Evolutionary conservation across 169 alveolate species (phyloP), one percentile per base, ranked within the genome.

Genomic region (Plasmodium gonderi): DNA sequence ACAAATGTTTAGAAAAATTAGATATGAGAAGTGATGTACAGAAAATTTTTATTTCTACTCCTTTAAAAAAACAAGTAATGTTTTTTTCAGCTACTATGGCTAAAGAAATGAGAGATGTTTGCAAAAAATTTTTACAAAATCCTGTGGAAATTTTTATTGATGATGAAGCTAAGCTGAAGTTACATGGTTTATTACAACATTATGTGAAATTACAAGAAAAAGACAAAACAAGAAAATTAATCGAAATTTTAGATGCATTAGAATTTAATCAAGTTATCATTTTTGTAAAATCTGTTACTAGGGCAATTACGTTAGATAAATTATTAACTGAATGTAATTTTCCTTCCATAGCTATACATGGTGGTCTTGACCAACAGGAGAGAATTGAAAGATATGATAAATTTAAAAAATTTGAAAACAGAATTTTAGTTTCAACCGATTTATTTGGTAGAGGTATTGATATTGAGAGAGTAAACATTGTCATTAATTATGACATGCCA

Each of bases 361-460:
- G 99, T 44, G 99, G 98, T 74, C 82, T 95, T 29, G 96, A 94
- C 33, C 97, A 94, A 79, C 90, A 94, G 79, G 96, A 94, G 96
- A 98, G 99, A 91, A 98, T 98, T 92, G 96, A 96, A 75, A 95
- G 99, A 72, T 99, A 98, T 95, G 97, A 97, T 92, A 98, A 98
- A 92, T 99, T 99, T 98, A 99, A 99, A 97, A 98, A 98, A 65
- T 98, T 98, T 90, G 98, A 98, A 95, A 98, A 98, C 96, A 97
- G 99, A 91, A 98, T 99, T 82, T 96, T 99, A 98, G 99, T 99
- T 9, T 99, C 99, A 12, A 99, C 99, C 31, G 99, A 99, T 93
- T 95, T 99, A 78, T 98, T 99, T 96, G 99, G 99, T 45, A 98
- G 99, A 90, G 99, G 99, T 65, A 99, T 99, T 77, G 99, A 99